Base-by-base conservation (phyloP, 2,329 filamentous ascomycete genomes). In the Diaporthe batatas region DNA sequence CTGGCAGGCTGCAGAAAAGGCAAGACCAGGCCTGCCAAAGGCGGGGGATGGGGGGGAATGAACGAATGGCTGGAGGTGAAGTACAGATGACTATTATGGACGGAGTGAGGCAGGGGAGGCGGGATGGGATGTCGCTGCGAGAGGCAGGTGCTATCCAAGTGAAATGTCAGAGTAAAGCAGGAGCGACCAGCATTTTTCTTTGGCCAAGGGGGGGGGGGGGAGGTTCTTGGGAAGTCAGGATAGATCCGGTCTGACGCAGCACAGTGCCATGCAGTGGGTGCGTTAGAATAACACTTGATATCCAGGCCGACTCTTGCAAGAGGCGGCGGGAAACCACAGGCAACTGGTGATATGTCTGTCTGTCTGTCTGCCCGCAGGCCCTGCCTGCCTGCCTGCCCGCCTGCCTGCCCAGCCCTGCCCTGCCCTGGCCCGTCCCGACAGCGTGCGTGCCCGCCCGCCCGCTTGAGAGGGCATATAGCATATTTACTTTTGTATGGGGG, bases 1-100 rank as follows among this genome's bases (percentile, higher is more conserved):
- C 70, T 68, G 59, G 65, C 70, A 68, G 58, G 44, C 49, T 71
- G 70, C 49, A 68, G 36, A 68, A 39, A 54, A 29, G 59, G 57
- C 58, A 71, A 47, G 32, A 67, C 29, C 59, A 68, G 59, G 47
- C 32, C 53, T 49, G 58, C 70, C 47, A 49, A 57, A 68, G 59
- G 29, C 70, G 59, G 59, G 70, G 70, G 49, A 5, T 29, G 29
- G 29, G 69, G 34, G 21, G 44, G 29, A 58, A 47, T 49, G 49
- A 23, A 44, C 29, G 29, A n/a, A 44, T 34, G 69, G 32, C 44
- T 51, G 58, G 54, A n/a, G 39, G 49, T 47, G 6, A 58, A 39
- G 62, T 29, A 53, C 21, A 36, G 36, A 54, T 44, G 47, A 53
- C 57, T 62, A 0, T 36, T 11, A 18, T 70, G 16, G 68, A 54